Percentiles rank a stretch among this genome's conserved stretches.
Conservation (phyloP, 108 stramenopile species). For the Cyclotella choctawhatcheeana region DNA sequence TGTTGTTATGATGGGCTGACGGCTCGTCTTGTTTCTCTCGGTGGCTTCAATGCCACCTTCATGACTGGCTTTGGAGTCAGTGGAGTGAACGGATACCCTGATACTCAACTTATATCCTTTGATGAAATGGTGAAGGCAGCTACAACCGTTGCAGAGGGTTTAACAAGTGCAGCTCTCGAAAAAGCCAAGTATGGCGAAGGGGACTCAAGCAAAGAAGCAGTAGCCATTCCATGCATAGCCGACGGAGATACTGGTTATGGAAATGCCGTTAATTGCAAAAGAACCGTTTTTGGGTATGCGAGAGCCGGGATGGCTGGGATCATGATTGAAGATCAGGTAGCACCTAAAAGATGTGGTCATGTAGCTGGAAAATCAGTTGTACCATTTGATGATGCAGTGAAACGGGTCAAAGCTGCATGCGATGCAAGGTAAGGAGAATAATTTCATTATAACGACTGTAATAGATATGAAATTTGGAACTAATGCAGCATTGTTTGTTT, state of each 20-base stretch:
- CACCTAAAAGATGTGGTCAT: slow-evolving; percentile 96
- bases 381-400: slow-evolving; percentile 85
- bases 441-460: not conserved
- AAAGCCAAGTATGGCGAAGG: slow-evolving; percentile 41
- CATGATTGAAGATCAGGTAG: slow-evolving; percentile 97
- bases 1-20: slow-evolving; percentile 97
- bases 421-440: slow-evolving; percentile 73
- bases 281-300: slow-evolving; percentile 87
- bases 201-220: slow-evolving; percentile 33
- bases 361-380: slow-evolving; percentile 94
- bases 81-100: slow-evolving; percentile 87
- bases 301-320: slow-evolving; percentile 95
- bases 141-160: slow-evolving; percentile 79
- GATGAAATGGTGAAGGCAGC: slow-evolving; percentile 89
- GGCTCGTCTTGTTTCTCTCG: slow-evolving; percentile 84
- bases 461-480: not conserved
- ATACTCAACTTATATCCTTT: slow-evolving; percentile 89
- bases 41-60: slow-evolving; percentile 95
- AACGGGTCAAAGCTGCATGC: slow-evolving; percentile 90
- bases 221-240: slow-evolving; percentile 92
- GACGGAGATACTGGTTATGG: slow-evolving; percentile 98
- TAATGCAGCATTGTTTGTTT: slow-evolving; percentile 1
- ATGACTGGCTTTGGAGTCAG: slow-evolving; percentile 98
- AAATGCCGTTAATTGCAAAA: slow-evolving; percentile 93
- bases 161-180: slow-evolving; percentile 78